These are phyloP conservation scores for Dioscorea dumetorum DNA, from an alignment of 106 monocot genomes.

Conservation along the genomic window DNA sequence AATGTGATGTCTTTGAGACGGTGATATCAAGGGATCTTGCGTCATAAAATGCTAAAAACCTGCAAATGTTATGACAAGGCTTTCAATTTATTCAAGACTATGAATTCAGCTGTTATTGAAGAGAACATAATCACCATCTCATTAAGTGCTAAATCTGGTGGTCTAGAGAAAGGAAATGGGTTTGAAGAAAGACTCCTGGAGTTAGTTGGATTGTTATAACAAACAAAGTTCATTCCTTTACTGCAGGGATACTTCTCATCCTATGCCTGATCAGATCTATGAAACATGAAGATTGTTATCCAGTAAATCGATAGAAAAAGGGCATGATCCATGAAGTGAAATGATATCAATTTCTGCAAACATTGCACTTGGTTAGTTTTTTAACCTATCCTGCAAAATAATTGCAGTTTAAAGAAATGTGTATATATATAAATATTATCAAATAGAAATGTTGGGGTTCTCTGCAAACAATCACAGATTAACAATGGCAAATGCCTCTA, in stretches of 20 bases:
- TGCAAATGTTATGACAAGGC: conserved; percentile 7
- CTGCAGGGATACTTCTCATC: conserved; percentile 6
- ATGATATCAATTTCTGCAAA: too few species aligned
- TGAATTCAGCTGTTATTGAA: conserved; percentile 12
- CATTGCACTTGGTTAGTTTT: too few species aligned
- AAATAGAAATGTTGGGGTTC: too few species aligned
- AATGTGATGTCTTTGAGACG: conserved; percentile 6
- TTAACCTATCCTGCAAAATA: too few species aligned
- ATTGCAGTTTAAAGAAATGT: too few species aligned
- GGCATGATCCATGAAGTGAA: too few species aligned
- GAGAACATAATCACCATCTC: conserved; percentile 8
- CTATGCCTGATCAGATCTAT: too few species aligned
- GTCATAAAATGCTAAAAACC: conserved; percentile 26
- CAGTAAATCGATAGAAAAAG: neutral
- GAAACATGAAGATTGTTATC: neutral
- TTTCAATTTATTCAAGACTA: conserved; percentile 15
- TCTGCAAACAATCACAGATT: too few species aligned
- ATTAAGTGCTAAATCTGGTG: too few species aligned
- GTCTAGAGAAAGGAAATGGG: conserved; percentile 9
- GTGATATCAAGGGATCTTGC: conserved; percentile 9
- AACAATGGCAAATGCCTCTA: too few species aligned
- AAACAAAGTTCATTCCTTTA: conserved; percentile 6
- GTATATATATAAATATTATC: too few species aligned
- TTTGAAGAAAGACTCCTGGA: conserved; percentile 17
- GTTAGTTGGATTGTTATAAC: conserved; percentile 17